These are phyloP conservation scores for Quercus gilva DNA, from an alignment of 306 rosid genomes.

Conservation along the genomic window DNA sequence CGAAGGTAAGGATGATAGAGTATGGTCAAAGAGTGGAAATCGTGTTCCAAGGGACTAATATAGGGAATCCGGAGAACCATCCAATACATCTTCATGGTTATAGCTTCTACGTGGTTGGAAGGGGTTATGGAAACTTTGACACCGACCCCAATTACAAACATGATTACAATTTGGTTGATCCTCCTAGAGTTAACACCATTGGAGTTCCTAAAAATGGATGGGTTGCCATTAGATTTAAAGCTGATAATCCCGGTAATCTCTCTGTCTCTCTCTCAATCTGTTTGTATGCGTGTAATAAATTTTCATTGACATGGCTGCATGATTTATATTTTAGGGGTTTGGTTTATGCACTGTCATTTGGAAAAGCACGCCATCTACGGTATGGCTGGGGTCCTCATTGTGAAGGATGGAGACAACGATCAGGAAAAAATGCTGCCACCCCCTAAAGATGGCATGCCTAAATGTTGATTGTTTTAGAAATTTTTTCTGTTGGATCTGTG, in stretches of 20 bases:
- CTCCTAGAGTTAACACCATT: conserved; percentile 26
- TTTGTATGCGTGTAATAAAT: too few relatives aligned
- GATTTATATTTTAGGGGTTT: conserved; percentile 26
- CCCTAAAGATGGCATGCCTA: conserved; percentile 25
- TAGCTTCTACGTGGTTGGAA: conserved; percentile 37
- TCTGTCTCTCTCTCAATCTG: not conserved
- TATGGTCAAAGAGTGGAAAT: conserved; percentile 21
- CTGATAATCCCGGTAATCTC: conserved; percentile 31
- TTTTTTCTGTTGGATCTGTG: not conserved
- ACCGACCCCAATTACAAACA: not conserved
- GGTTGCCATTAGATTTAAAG: conserved; percentile 24
- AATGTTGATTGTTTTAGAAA: conserved; percentile 16
- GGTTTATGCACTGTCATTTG: conserved; percentile 46
- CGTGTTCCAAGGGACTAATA: conserved; percentile 31
- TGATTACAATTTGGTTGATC: conserved; percentile 31
- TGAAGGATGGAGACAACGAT: conserved; percentile 24
- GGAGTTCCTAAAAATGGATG: conserved; percentile 34
- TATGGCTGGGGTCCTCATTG: conserved; percentile 36
- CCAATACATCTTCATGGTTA: conserved; percentile 42
- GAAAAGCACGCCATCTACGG: conserved; percentile 42
- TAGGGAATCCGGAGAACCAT: conserved; percentile 36
- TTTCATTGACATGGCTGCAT: not conserved
- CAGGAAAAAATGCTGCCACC: conserved; percentile 5
- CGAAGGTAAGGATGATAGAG: conserved; percentile 11
- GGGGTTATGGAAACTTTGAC: conserved; percentile 27